These are phyloP conservation scores for Vanilla planifolia DNA, from an alignment of 106 monocot species.

Conservation along the genomic window DNA sequence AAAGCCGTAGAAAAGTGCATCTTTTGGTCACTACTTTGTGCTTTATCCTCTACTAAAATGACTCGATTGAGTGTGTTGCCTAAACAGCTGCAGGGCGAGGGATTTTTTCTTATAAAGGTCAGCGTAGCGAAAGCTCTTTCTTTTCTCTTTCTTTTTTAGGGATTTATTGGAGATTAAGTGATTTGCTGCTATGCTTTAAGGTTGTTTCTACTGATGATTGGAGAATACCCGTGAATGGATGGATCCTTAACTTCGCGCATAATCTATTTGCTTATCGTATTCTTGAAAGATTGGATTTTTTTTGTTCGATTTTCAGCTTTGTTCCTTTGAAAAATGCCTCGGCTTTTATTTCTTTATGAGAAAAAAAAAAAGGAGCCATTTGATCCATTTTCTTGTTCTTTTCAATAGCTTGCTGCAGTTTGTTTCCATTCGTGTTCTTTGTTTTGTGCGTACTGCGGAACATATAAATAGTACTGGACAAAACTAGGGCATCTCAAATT, in stretches of 20 bases:
- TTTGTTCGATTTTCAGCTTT: no score
- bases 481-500: conserved; percentile 1
- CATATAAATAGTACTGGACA: no score
- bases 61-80: no score
- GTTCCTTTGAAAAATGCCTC: not conserved
- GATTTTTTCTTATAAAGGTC: not conserved
- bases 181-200: not conserved
- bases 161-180: not conserved
- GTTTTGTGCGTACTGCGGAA: no score
- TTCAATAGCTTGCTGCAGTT: not conserved
- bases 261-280: not conserved
- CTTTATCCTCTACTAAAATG: no score
- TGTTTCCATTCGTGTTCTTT: not conserved
- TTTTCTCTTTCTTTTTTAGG: not conserved
- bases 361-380: not conserved
- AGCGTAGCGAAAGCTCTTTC: not conserved
- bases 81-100: no score
- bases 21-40: no score
- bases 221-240: not conserved
- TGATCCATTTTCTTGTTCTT: not conserved
- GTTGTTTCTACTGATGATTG: not conserved
- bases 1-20: no score
- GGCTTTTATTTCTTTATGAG: not conserved
- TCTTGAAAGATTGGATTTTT: not conserved
- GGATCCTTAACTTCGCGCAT: not conserved